Evolutionary conservation across 1,284 basidiomycete species (phyloP), one percentile per base, ranked within the genome.

Genomic region (Ceratorhiza oryzae-sativae): DNA sequence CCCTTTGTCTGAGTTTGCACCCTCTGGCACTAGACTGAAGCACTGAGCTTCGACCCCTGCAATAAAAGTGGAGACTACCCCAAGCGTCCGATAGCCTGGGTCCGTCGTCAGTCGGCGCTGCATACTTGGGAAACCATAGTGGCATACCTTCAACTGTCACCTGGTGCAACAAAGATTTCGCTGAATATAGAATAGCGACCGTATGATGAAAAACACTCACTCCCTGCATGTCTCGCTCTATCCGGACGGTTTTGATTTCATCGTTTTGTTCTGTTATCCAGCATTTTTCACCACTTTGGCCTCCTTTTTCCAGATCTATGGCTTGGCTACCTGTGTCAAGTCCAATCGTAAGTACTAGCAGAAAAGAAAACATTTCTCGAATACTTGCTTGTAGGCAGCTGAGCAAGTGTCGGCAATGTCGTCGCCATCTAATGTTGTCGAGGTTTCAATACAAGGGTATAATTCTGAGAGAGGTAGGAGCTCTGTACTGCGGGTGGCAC

Each of bases 31-130:
- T 9, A 71, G 34, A 8, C 67, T 42, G 10, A 71, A 27, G 30
- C 67, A 71, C 32, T 71, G 67, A 23, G 55, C 41, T 60, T 71
- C 67, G 3, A 60, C 56, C 5, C 55, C 67, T 23, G 67, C 67
- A 23, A 60, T 71, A 18, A 71, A 71, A 3, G 67, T 71, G 3
- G 67, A 71, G n/a, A 71, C 51, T 10, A 71, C 32, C 0, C 67
- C 67, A 10, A 71, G 46, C 10, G 55, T 71, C 18, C 67, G 56
- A 27, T 36, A 71, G 32, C 56, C 67, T 71, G 23, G n/a, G 20
- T 4, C 5, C 6, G 18, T 59, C 8, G 36, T 39, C 13, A 13
- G 13, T 39, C 13, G 13, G 36, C 8, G 13, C 8, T 39, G 36
- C 36, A n/a, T 39, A 13, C 36, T 39, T 6, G 13, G 36, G 36